Evolutionary conservation across 2,329 filamentous ascomycete species (phyloP).

Genomic region (Lachnellula suecica): DNA sequence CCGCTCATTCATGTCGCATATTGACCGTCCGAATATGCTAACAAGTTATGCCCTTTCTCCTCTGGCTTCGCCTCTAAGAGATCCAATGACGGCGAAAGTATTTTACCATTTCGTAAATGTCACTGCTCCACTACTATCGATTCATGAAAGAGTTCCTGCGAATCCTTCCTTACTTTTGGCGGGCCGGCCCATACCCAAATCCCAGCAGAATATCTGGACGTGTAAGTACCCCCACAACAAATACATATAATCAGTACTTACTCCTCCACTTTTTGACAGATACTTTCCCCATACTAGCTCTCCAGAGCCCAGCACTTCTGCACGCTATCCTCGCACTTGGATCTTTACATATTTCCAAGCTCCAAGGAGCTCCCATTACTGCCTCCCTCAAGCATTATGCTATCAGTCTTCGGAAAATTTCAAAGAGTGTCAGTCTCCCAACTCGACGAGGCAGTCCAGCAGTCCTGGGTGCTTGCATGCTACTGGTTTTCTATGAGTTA

Average conservation of each 20-base stretch:
- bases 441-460: conserved; percentile 70
- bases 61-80: conserved; percentile 71
- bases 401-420: conserved; percentile 75
- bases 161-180: conserved; percentile 68
- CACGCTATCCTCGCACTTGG: conserved; percentile 88
- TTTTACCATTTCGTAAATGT: conserved; percentile 93
- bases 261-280: no score
- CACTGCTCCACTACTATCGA: conserved; percentile 80
- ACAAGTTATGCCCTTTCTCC: conserved; percentile 66
- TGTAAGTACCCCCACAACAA: conserved; percentile 42
- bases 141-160: conserved; percentile 80
- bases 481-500: conserved; percentile 91
- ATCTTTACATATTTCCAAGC: conserved; percentile 82
- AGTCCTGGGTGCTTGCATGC: conserved; percentile 82
- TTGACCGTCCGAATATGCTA: conserved; percentile 47
- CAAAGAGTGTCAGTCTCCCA: conserved; percentile 70
- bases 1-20: conserved; percentile 46
- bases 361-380: conserved; percentile 71
- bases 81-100: conserved; percentile 75
- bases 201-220: conserved; percentile 65
- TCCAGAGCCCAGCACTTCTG: conserved; percentile 82
- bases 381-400: conserved; percentile 92
- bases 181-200: conserved; percentile 58
- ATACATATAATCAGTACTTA: no score
- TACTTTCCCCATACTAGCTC: conserved; percentile 78